These are phyloP conservation scores for Leishmania tarentolae DNA, from an alignment of 208 protist species.

Conservation along the genomic window DNA sequence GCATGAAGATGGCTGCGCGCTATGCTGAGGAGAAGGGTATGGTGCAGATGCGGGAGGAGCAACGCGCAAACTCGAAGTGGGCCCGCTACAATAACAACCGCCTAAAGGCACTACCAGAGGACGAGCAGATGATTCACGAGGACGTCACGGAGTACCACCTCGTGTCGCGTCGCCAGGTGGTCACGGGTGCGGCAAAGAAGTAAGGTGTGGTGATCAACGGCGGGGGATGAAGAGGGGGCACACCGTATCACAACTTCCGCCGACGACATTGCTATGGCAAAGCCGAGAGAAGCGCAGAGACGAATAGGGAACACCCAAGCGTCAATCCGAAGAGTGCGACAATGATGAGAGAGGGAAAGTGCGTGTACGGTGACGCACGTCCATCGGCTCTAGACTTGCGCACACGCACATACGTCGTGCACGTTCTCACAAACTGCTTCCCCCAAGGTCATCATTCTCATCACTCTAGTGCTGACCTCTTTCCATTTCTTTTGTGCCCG, in stretches of 20 bases:
- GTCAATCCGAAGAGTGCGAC: not conserved
- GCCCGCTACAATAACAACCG: slow-evolving; percentile 64
- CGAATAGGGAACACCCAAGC: not conserved
- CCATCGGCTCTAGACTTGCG: not conserved
- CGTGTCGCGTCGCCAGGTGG: slow-evolving; percentile 41
- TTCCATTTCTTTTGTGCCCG: not conserved
- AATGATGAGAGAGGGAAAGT: not conserved
- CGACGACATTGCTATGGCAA: not conserved
- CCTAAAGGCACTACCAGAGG: slow-evolving; percentile 68
- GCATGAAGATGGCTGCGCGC: slow-evolving; percentile 70
- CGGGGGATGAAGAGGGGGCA: not conserved
- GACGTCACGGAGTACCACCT: slow-evolving; percentile 77
- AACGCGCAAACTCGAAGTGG: slow-evolving; percentile 72
- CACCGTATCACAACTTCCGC: not conserved
- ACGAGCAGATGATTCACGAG: slow-evolving; percentile 72
- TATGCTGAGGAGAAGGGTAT: slow-evolving; percentile 56
- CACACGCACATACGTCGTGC: not conserved
- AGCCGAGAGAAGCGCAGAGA: not conserved
- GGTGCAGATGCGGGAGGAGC: slow-evolving; percentile 52
- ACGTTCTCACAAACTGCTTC: not conserved
- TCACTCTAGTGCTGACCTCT: not conserved
- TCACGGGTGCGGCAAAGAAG: slow-evolving; percentile 6
- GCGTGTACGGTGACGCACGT: not conserved
- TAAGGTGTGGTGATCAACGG: not conserved
- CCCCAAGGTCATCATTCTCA: not conserved